Evolutionary conservation across 2,329 filamentous ascomycete species (phyloP).

Genomic region (Aureobasidium sp.): DNA sequence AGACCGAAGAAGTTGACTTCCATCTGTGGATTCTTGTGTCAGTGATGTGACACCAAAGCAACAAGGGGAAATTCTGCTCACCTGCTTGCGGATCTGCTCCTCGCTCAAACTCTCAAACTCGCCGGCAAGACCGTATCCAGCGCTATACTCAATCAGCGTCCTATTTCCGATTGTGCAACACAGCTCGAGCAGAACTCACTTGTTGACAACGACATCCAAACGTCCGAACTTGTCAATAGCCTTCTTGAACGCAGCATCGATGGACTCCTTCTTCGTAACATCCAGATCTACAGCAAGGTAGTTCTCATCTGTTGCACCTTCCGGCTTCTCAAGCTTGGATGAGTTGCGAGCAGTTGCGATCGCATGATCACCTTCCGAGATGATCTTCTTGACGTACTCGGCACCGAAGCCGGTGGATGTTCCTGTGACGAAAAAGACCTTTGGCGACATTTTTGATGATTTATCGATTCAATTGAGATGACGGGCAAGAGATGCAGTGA

Average conservation of each 20-base stretch:
- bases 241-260: constrained; percentile 40
- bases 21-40: constrained; percentile 35
- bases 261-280: constrained; percentile 40
- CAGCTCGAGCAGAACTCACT: constrained; percentile 24
- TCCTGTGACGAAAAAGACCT: constrained; percentile 42
- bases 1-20: constrained; percentile 56
- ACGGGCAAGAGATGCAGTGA: too few species aligned
- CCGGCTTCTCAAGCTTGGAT: constrained; percentile 34
- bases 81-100: constrained; percentile 37
- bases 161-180: neutral
- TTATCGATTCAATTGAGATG: neutral
- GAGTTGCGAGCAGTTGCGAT: constrained; percentile 41
- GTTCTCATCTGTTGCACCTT: constrained; percentile 39
- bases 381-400: constrained; percentile 36
- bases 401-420: constrained; percentile 42
- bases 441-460: constrained; percentile 13
- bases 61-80: neutral
- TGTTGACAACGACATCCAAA: constrained; percentile 55
- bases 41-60: neutral
- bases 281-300: constrained; percentile 46
- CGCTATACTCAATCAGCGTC: constrained; percentile 21
- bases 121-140: constrained; percentile 50
- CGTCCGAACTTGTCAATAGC: constrained; percentile 45
- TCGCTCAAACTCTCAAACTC: constrained; percentile 48
- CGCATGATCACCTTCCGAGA: constrained; percentile 38